Evolutionary conservation across 78 protist species (phyloP).

Genomic region (Paulinella micropora): DNA sequence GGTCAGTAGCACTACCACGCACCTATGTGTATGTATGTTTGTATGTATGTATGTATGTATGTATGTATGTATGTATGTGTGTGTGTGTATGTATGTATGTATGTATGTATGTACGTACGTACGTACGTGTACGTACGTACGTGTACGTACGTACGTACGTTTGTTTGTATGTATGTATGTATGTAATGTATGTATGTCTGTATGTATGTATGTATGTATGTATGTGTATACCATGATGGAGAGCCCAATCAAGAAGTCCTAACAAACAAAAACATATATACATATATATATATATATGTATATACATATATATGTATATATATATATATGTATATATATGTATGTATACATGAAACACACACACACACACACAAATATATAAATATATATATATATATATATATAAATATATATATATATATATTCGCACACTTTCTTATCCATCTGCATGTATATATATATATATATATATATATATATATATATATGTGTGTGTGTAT

Average conservation of each 20-base stretch:
- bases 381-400: neutral
- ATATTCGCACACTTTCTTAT: neutral
- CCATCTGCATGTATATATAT: neutral
- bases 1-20: no score
- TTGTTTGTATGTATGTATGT: neutral
- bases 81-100: neutral
- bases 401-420: neutral
- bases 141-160: neutral
- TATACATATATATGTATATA: neutral
- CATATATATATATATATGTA: neutral
- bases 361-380: neutral
- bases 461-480: neutral
- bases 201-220: neutral
- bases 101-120: neutral
- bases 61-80: neutral
- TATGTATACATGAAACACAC: neutral
- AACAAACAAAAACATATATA: neutral
- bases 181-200: neutral
- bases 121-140: neutral
- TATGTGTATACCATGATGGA: neutral
- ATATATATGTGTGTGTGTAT: neutral
- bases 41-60: neutral
- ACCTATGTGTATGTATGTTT: neutral
- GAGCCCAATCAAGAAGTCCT: neutral
- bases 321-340: neutral